Conservation (phyloP, 2,329 filamentous ascomycete species). For the Pseudocercospora pini-densiflorae region DNA sequence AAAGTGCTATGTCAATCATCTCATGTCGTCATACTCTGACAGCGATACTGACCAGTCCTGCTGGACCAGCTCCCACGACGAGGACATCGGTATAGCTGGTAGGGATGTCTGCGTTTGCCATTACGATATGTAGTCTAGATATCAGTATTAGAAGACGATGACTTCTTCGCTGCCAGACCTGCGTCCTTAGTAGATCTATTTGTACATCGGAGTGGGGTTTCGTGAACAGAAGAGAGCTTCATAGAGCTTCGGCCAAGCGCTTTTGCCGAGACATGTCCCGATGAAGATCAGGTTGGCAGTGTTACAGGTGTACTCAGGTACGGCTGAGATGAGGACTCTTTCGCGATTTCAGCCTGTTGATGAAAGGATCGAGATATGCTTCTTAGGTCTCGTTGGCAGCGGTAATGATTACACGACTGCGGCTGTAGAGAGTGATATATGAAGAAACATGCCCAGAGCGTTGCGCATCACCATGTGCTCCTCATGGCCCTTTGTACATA, state of each 20-base stretch:
- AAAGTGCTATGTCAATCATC: neutral
- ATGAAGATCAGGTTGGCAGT: too few species aligned
- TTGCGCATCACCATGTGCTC: too few species aligned
- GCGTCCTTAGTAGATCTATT: too few species aligned
- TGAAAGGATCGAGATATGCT: too few species aligned
- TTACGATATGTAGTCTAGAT: neutral
- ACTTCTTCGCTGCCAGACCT: too few species aligned
- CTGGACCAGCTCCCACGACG: slow-evolving; percentile 38
- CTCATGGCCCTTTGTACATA: neutral
- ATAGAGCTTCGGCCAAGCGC: too few species aligned
- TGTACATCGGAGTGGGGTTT: too few species aligned
- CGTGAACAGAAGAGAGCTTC: too few species aligned
- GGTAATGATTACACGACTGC: too few species aligned
- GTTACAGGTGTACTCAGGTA: neutral
- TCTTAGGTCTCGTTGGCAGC: too few species aligned
- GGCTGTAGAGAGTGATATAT: neutral
- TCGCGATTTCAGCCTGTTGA: neutral
- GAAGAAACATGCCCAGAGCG: too few species aligned
- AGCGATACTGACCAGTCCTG: slow-evolving; percentile 26
- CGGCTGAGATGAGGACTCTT: neutral
- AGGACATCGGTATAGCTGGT: slow-evolving; percentile 26
- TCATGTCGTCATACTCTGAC: neutral
- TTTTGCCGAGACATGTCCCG: too few species aligned
- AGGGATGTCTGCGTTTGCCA: neutral
- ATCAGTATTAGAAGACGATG: neutral